Conservation (phyloP, 495 filamentous ascomycete species). For the Hyaloscypha finlandica region DNA sequence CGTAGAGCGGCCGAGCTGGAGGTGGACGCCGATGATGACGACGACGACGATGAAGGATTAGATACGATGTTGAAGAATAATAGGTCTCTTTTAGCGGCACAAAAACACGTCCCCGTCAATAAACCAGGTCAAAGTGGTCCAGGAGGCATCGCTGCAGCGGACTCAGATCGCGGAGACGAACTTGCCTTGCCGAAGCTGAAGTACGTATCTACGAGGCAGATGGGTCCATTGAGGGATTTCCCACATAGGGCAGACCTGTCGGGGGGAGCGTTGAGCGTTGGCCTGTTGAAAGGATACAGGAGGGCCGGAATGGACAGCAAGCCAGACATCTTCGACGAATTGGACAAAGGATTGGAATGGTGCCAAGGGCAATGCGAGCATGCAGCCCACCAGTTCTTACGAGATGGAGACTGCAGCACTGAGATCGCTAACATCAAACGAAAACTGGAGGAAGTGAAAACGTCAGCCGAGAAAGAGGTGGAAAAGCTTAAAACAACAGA, state of each 20-base stretch:
- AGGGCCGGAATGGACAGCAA: constrained; percentile 26
- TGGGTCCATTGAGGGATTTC: constrained; percentile 22
- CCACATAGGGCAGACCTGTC: neutral
- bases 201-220: constrained; percentile 28
- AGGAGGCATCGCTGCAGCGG: neutral
- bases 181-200: constrained; percentile 16
- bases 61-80: neutral
- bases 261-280: constrained; percentile 21
- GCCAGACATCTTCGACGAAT: constrained; percentile 64
- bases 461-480: constrained; percentile 57
- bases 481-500: constrained; percentile 45
- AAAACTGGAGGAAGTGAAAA: constrained; percentile 57
- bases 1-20: constrained; percentile 53
- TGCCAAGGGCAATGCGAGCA: constrained; percentile 80
- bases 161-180: constrained; percentile 23
- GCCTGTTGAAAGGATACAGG: constrained; percentile 22
- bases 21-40: constrained; percentile 46
- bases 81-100: constrained; percentile 4
- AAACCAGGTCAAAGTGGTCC: constrained; percentile 13
- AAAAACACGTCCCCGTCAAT: constrained; percentile 10
- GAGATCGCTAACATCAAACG: constrained; percentile 71
- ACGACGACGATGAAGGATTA: constrained; percentile 30
- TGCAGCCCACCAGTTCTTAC: constrained; percentile 83
- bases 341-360: constrained; percentile 75
- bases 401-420: constrained; percentile 75